These are phyloP conservation scores for Marvania coccoides DNA, from an alignment of 139 green algal species.

Conservation along the genomic window DNA sequence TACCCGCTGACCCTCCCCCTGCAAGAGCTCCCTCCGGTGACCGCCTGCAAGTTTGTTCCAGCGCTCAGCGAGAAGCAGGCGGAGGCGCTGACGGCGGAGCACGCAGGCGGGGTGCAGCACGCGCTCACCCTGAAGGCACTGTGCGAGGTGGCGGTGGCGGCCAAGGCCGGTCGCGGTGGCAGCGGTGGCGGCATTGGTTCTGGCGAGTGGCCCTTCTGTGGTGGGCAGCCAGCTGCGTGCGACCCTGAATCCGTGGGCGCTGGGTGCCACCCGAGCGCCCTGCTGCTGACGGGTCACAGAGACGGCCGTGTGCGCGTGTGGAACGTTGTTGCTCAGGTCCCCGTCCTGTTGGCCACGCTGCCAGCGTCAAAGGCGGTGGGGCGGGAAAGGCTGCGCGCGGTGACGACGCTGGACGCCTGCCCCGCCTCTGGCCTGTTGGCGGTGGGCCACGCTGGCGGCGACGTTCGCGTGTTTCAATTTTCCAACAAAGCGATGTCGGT, in stretches of 20 bases:
- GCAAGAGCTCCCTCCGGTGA: slow-evolving; percentile 43
- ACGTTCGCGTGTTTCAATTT: slow-evolving; percentile 45
- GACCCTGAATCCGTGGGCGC: background rate
- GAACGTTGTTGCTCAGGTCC: slow-evolving; percentile 29
- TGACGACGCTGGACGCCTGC: slow-evolving; percentile 32
- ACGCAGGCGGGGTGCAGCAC: background rate
- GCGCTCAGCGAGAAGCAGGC: background rate
- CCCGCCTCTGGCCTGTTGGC: slow-evolving; percentile 27
- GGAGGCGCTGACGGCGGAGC: slow-evolving; percentile 8
- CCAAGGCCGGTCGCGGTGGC: too few relatives aligned
- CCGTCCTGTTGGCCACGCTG: slow-evolving; percentile 24
- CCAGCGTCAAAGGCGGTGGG: slow-evolving; percentile 11
- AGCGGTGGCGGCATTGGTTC: background rate
- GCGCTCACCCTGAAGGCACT: background rate
- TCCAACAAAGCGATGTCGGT: slow-evolving; percentile 12
- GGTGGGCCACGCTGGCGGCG: slow-evolving; percentile 31
- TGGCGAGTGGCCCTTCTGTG: slow-evolving; percentile 23
- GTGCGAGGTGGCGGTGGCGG: background rate
- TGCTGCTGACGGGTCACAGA: slow-evolving; percentile 36
- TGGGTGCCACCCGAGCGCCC: slow-evolving; percentile 10
- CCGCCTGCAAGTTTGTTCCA: slow-evolving; percentile 10
- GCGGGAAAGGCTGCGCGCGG: slow-evolving; percentile 24
- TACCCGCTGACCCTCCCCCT: slow-evolving; percentile 38
- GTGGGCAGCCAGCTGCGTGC: slow-evolving; percentile 3
- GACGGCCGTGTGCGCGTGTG: slow-evolving; percentile 45